A percentile compares a stretch with the other conserved stretches of the same genome.
These are phyloP conservation scores for Quercus wislizeni DNA, from an alignment of 306 rosid species.

Conservation along the genomic window DNA sequence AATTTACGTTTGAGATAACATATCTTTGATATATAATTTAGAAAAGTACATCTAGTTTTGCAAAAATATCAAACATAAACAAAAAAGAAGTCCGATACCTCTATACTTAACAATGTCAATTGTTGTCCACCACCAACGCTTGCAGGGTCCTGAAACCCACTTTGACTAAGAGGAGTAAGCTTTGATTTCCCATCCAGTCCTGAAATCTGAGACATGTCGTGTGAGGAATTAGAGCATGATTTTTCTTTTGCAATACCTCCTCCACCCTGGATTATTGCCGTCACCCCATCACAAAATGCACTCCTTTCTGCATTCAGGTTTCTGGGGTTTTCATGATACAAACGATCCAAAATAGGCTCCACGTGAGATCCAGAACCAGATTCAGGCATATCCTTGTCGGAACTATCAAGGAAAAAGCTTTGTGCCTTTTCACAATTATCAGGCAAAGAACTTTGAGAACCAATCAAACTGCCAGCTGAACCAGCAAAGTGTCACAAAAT, in stretches of 20 bases:
- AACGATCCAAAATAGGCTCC: slow-evolving; percentile 30
- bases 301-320: slow-evolving; percentile 36
- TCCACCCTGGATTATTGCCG: slow-evolving; percentile 15
- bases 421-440: slow-evolving; percentile 25
- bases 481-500: slow-evolving; percentile 14
- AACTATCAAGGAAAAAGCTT: slow-evolving; percentile 8
- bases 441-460: slow-evolving; percentile 27
- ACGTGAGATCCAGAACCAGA: slow-evolving; percentile 26
- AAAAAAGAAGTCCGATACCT: slow-evolving; percentile 36
- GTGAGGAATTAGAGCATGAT: slow-evolving; percentile 34
- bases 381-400: slow-evolving; percentile 24
- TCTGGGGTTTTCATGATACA: slow-evolving; percentile 11
- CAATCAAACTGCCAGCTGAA: slow-evolving; percentile 31
- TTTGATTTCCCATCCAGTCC: slow-evolving; percentile 66
- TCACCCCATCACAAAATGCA: slow-evolving; percentile 19
- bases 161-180: slow-evolving; percentile 84
- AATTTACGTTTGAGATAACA: not conserved
- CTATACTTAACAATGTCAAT: slow-evolving; percentile 74
- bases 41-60: not conserved
- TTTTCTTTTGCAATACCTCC: slow-evolving; percentile 39
- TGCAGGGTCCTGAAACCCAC: slow-evolving; percentile 86
- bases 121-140: slow-evolving; percentile 82
- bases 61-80: not conserved
- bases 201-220: slow-evolving; percentile 77
- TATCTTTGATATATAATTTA: not conserved